A percentile compares a stretch with the other conserved stretches of the same genome.
These are phyloP conservation scores for Comarum palustre DNA, from an alignment of 306 rosid species.

Conservation along the genomic window DNA sequence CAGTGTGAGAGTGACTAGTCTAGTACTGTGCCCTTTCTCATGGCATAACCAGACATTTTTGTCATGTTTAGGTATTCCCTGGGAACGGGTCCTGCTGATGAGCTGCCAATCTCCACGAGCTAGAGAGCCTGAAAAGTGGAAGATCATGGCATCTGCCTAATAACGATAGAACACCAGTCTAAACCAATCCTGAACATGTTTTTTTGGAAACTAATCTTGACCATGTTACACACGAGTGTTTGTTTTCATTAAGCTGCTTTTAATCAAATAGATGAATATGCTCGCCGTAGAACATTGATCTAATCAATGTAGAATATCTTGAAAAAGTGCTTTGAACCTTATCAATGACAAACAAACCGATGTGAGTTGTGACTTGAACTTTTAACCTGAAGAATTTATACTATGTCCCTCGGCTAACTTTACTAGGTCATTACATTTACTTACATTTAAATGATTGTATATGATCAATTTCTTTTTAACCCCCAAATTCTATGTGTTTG, in stretches of 20 bases:
- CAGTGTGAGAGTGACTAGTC: neutral
- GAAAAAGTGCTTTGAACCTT: too few relatives aligned
- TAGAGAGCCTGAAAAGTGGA: neutral
- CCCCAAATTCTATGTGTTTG: neutral
- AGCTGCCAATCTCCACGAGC: neutral
- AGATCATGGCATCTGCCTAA: conserved; percentile 1
- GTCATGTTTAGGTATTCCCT: neutral
- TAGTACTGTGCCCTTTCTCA: neutral
- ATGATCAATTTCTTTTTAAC: too few relatives aligned
- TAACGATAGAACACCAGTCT: conserved; percentile 1
- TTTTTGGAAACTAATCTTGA: too few relatives aligned
- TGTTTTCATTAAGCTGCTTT: neutral
- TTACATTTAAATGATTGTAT: too few relatives aligned
- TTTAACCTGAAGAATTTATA: too few relatives aligned
- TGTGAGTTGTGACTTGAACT: too few relatives aligned
- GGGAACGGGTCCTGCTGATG: neutral
- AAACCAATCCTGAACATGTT: too few relatives aligned
- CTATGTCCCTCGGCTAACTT: too few relatives aligned
- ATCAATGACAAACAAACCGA: too few relatives aligned
- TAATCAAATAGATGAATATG: neutral
- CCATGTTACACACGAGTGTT: neutral
- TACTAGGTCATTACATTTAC: too few relatives aligned
- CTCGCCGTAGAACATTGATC: too few relatives aligned
- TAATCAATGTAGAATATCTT: too few relatives aligned
- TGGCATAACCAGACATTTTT: neutral